Evolutionary conservation across 2,329 filamentous ascomycete genomes (phyloP).

Genomic region (Diaporthe sp.): DNA sequence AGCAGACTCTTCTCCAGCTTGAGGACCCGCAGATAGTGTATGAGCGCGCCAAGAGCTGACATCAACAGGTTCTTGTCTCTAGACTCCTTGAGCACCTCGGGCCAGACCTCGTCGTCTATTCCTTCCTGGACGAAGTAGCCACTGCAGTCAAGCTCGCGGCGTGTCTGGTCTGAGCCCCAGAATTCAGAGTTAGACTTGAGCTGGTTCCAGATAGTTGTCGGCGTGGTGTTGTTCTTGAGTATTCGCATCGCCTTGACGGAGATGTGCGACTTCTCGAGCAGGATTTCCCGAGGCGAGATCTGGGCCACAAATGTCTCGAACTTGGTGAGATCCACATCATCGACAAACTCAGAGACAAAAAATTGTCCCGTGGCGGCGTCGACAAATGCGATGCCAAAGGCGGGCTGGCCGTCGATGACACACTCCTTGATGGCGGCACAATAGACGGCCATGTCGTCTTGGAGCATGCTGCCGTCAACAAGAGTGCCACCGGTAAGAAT

Average conservation of each 20-base stretch:
- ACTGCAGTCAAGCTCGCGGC: slow-evolving; percentile 82
- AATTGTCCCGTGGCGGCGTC: slow-evolving; percentile 97
- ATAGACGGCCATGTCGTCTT: slow-evolving; percentile 97
- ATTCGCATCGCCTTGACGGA: slow-evolving; percentile 93
- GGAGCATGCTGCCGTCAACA: slow-evolving; percentile 95
- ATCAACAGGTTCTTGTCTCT: slow-evolving; percentile 85
- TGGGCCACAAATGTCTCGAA: slow-evolving; percentile 98
- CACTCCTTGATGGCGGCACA: slow-evolving; percentile 95
- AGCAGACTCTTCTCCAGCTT: slow-evolving; percentile 91
- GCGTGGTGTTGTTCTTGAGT: slow-evolving; percentile 93
- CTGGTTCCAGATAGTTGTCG: slow-evolving; percentile 95
- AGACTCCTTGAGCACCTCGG: slow-evolving; percentile 75
- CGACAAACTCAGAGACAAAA: slow-evolving; percentile 89
- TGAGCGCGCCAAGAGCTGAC: slow-evolving; percentile 89
- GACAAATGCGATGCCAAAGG: slow-evolving; percentile 92
- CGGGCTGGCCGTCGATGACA: slow-evolving; percentile 77
- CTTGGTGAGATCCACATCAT: slow-evolving; percentile 93
- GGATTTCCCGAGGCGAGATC: slow-evolving; percentile 85
- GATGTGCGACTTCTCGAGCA: slow-evolving; percentile 87
- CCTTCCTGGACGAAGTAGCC: slow-evolving; percentile 77
- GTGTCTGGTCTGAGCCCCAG: slow-evolving; percentile 84
- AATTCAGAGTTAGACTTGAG: slow-evolving; percentile 90
- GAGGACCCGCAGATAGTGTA: slow-evolving; percentile 86
- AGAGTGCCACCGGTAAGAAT: slow-evolving; percentile 93
- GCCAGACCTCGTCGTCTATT: slow-evolving; percentile 76